Evolutionary conservation across 805 yeast species (phyloP).

Genomic region (Barnettozyma sp.): DNA sequence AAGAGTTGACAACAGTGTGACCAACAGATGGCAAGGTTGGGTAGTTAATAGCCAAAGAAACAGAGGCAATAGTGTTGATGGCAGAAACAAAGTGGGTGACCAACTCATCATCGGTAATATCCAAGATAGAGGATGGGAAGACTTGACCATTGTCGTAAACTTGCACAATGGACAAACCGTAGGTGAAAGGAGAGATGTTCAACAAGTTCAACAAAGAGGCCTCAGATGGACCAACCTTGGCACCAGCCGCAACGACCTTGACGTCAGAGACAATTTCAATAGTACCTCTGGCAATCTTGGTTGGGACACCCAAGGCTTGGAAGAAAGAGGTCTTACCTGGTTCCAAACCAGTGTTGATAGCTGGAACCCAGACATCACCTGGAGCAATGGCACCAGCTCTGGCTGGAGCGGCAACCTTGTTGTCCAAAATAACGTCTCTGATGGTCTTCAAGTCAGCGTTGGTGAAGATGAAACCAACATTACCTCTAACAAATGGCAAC

Average conservation of each 20-base stretch:
- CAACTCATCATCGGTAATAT: conserved; percentile 96
- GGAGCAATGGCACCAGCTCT: conserved; percentile 99
- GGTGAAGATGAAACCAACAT: conserved; percentile 99
- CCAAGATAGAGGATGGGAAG: conserved; percentile 94
- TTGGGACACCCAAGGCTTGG: conserved; percentile 99
- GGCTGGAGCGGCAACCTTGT: conserved; percentile 99
- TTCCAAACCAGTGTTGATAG: conserved; percentile 99
- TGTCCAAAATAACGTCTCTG: conserved; percentile 81
- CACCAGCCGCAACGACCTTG: conserved; percentile 82
- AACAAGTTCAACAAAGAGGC: conserved; percentile 98
- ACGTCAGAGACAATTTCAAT: conserved; percentile 98
- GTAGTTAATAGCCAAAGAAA: conserved; percentile 97
- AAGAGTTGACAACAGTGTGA: conserved; percentile 97
- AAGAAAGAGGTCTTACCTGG: conserved; percentile 99
- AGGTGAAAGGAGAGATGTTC: conserved; percentile 99
- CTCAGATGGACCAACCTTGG: conserved; percentile 97
- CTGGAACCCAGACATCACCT: conserved; percentile 94
- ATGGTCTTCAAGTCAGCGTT: conserved; percentile 86
- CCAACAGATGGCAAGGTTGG: conserved; percentile 99
- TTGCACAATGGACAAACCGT: conserved; percentile 94
- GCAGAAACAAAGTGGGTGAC: conserved; percentile 89
- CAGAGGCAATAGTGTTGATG: conserved; percentile 85
- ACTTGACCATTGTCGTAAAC: conserved; percentile 98
- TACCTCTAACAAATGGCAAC: conserved; percentile 93
- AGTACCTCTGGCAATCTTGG: conserved; percentile 99